Evolutionary conservation across 352 stramenopile species (phyloP), one percentile per base, ranked within the genome.

Genomic region (Phytophthora meadii): DNA sequence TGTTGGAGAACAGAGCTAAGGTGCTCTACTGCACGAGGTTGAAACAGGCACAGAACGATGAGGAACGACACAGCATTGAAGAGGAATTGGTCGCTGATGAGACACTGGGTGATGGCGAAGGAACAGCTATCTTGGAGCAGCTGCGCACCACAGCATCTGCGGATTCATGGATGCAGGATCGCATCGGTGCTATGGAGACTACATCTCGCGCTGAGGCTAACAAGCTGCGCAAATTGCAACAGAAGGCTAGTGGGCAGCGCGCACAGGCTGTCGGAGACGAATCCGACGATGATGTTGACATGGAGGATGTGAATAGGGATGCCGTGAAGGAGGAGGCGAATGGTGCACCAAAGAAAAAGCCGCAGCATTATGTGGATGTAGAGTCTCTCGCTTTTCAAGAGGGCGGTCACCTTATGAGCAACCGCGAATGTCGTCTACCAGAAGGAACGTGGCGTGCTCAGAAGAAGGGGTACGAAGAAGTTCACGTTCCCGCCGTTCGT

Each of bases 381-480:
- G 88, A 98, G 37, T 89, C 91, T 14, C 84, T 99, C 0, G 87
- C 86, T 7, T 99, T 99, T 71, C 77, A 90, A 32, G 92, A 99
- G 51, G 97, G 96, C 27, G 89, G 95, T 0, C 97, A 99, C 61
- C 86, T 98, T 22, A 99, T 99, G 97, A 99, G 89, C 68, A 99
- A 99, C 80, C 98, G 98, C 60, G 89, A 98, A 34, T 98, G 97
- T 39, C 87, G 92, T 37, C 71, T 99, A 8, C 98, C 98, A 3
- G 94, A 99, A 70, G 94, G 96, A 49, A 98, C 96, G 6, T 99
- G 97, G 97, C 84, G 96, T 47, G 96, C 94, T 6, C 96, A 98
- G 83, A 99, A 99, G 84, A 98, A 98, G 58, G 98, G 97, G 4
- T 95, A 94, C 46, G 98, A 99, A 84, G 98, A 99, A 77, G 96